These are phyloP conservation scores for Trametes gibbosa DNA, from an alignment of 768 basidiomycete species.

Conservation along the genomic window DNA sequence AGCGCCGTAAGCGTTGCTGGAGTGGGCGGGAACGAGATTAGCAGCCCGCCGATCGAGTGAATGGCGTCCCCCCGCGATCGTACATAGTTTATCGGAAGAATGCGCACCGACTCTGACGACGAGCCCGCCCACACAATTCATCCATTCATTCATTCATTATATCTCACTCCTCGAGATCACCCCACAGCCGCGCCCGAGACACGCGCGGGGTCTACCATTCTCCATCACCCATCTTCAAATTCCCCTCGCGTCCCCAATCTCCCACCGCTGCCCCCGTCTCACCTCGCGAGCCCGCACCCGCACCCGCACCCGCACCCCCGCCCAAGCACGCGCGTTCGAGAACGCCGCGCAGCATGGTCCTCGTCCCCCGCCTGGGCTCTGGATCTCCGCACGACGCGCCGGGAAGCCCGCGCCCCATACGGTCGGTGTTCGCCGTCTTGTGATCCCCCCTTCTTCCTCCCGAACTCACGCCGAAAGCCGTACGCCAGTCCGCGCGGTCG, in stretches of 20 bases:
- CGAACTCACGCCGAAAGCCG: conserved; percentile 16
- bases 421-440: conserved; percentile 18
- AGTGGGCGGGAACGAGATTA: not conserved
- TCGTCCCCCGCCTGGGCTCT: not conserved
- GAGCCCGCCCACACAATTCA: not conserved
- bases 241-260: too few relatives aligned
- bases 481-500: not conserved
- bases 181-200: not conserved
- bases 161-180: not conserved
- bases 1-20: not conserved
- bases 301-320: not conserved
- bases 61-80: not conserved
- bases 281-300: not conserved
- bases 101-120: conserved; percentile 5
- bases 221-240: too few relatives aligned
- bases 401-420: conserved; percentile 10
- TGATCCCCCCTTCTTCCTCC: conserved; percentile 17
- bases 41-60: conserved; percentile 14
- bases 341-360: not conserved
- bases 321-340: not conserved
- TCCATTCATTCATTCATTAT: not conserved
- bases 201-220: too few relatives aligned
- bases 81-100: conserved; percentile 8
- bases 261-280: not conserved
- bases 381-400: not conserved